Base-by-base conservation (phyloP, 2,329 filamentous ascomycete species). In the Calonectria fujianensis region DNA sequence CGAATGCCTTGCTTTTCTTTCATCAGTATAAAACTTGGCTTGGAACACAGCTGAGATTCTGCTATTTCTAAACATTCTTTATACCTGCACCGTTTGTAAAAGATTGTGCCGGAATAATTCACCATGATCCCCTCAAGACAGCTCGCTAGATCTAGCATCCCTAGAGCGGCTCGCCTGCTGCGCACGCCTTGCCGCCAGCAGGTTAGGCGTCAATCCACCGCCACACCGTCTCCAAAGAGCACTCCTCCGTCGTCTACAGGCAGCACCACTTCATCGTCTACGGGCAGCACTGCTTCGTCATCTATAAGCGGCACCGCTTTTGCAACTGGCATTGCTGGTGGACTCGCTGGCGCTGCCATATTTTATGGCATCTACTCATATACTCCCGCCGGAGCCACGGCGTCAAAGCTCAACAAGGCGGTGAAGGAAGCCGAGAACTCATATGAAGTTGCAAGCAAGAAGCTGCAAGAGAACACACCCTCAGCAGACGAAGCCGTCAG, bases 401-500 rank as follows among this genome's bases (percentile, higher is more conserved):
- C 76, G 9, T 82, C 80, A 69, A 85, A 84, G 63, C 81, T 90
- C 77, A 89, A 89, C 82, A 87, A 87, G 78, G 84, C 85, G 1
- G 85, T 85, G 13, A 88, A 89, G 69, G 88, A 92, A 69, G 90
- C 92, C 3, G 90, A 92, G 82, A 85, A 87, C 69, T 91, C 93
- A 81, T 90, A 93, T 83, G 85, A 92, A 50, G 87, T 88, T 10
- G 89, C 92, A 1, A 89, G 90, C 41, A 86, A 91, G 77, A 91
- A 91, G 81, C 86, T 94, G 8, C 90, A 93, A 77, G 85, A 92
- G 70, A 88, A 89, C 59, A 91, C 93, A 0, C 94, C 94, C 0
- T 89, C 91, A 74, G 89, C 93, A 18, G 93, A 94, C 76, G 89
- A 94, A 83, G 93, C 93, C 1, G 86, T 94, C 50, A 85, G 89